Evolutionary conservation across 2,329 filamentous ascomycete species (phyloP).

Genomic region (Neofusicoccum cordaticola): DNA sequence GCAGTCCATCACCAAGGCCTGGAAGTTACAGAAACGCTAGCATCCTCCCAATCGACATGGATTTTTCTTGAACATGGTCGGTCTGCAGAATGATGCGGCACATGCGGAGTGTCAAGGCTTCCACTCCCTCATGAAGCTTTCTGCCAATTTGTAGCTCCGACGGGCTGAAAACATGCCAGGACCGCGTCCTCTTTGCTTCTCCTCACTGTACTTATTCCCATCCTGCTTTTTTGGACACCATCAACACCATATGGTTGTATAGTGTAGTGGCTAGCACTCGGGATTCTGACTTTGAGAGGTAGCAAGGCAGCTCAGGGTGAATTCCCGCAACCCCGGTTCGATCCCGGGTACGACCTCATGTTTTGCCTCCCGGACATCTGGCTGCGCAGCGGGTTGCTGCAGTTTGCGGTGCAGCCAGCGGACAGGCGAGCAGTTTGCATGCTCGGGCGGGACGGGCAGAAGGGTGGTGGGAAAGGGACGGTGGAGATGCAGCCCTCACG

Average conservation of each 20-base stretch:
- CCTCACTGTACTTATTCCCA: too few species aligned
- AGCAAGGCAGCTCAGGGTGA: too few species aligned
- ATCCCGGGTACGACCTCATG: constrained; percentile 6
- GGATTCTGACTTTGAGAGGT: background rate
- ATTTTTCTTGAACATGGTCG: too few species aligned
- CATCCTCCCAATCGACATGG: background rate
- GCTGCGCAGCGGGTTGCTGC: background rate
- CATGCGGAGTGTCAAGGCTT: too few species aligned
- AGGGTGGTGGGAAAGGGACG: too few species aligned
- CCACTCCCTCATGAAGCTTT: too few species aligned
- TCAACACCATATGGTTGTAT: background rate
- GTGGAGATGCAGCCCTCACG: too few species aligned
- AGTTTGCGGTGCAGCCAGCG: background rate
- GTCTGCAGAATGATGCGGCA: too few species aligned
- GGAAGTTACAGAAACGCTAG: background rate
- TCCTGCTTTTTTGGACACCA: background rate
- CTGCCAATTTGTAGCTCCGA: too few species aligned
- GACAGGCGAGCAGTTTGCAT: too few species aligned
- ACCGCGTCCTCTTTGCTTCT: too few species aligned
- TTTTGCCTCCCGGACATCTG: background rate
- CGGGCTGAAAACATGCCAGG: too few species aligned
- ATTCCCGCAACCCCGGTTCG: constrained; percentile 7
- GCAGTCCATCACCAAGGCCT: background rate
- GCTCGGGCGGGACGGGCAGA: background rate
- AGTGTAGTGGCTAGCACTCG: constrained; percentile 12